Evolutionary conservation across 352 stramenopile genomes (phyloP).

Genomic region (Sclerospora graminicola): DNA sequence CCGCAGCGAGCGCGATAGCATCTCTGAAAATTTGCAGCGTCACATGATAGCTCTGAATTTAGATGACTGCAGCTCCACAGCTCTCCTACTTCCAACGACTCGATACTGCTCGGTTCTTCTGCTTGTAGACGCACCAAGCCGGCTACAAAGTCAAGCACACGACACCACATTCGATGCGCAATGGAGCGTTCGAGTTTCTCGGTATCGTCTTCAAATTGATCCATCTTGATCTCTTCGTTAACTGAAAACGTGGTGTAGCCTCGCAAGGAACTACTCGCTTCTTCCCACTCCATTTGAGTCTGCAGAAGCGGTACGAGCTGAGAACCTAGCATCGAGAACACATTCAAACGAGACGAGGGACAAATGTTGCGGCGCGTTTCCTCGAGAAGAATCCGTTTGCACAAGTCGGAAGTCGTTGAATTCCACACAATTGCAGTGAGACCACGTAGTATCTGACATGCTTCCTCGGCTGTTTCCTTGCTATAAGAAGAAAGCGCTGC

Average conservation of each 20-base stretch:
- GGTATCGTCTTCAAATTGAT: background rate
- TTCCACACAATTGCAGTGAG: constrained; percentile 47
- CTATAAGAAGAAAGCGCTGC: constrained; percentile 26
- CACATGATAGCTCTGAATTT: too few species aligned
- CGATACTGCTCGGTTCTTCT: constrained; percentile 1
- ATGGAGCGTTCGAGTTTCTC: constrained; percentile 23
- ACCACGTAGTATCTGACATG: constrained; percentile 33
- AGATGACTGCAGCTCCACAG: too few species aligned
- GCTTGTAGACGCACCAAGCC: constrained; percentile 29
- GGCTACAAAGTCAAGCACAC: constrained; percentile 32
- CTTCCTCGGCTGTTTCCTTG: constrained; percentile 20
- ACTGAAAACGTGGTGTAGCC: constrained; percentile 23
- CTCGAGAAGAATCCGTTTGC: too few species aligned
- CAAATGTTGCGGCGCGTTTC: background rate
- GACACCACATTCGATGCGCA: constrained; percentile 53
- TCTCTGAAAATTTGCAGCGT: too few species aligned
- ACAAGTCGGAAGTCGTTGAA: too few species aligned
- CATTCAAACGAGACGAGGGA: constrained; percentile 11
- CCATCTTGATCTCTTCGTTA: constrained; percentile 2
- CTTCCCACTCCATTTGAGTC: constrained; percentile 31
- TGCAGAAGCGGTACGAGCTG: constrained; percentile 35
- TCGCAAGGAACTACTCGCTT: constrained; percentile 15
- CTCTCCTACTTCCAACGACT: too few species aligned
- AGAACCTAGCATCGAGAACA: constrained; percentile 41
- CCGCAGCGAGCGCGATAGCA: too few species aligned